A percentile compares a stretch with the other conserved stretches of the same genome.
These are phyloP conservation scores for Botrytis galanthina DNA, from an alignment of 2,329 filamentous ascomycete genomes.

Conservation along the genomic window DNA sequence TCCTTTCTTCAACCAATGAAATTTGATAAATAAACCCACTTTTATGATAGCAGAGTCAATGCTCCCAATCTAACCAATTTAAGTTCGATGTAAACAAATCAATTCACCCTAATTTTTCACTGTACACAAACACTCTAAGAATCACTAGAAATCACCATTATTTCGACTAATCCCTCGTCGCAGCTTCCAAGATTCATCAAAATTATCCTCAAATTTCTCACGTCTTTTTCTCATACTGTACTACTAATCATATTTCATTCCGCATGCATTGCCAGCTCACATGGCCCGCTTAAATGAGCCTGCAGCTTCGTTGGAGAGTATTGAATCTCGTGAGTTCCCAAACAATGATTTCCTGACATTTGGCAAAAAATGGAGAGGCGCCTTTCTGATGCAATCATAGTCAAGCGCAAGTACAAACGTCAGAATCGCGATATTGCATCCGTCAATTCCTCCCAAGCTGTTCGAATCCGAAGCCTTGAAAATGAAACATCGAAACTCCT, in stretches of 20 bases:
- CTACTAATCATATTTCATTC: slow-evolving; percentile 21
- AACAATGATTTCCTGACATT: neutral
- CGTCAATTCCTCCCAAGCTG: slow-evolving; percentile 72
- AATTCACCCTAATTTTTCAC: slow-evolving; percentile 18
- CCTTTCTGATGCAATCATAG: slow-evolving; percentile 44
- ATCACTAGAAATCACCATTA: neutral
- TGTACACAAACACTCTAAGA: slow-evolving; percentile 7
- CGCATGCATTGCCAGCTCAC: slow-evolving; percentile 32
- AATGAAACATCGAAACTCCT: slow-evolving; percentile 71
- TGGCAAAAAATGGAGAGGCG: slow-evolving; percentile 7
- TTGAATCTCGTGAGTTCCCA: slow-evolving; percentile 63
- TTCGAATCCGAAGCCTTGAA: slow-evolving; percentile 74
- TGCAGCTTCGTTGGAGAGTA: slow-evolving; percentile 62
- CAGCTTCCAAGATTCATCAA: slow-evolving; percentile 9
- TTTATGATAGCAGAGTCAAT: slow-evolving; percentile 12
- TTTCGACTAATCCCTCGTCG: neutral
- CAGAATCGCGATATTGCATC: slow-evolving; percentile 83
- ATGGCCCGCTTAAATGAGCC: slow-evolving; percentile 84
- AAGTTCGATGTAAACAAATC: slow-evolving; percentile 36
- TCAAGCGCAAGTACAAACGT: slow-evolving; percentile 74
- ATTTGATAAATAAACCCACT: neutral
- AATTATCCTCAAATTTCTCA: neutral
- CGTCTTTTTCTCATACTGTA: neutral
- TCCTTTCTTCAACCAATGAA: neutral
- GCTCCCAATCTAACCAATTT: slow-evolving; percentile 18